Evolutionary conservation across 768 basidiomycete genomes (phyloP).

Genomic region (Pleurotus eryngii): DNA sequence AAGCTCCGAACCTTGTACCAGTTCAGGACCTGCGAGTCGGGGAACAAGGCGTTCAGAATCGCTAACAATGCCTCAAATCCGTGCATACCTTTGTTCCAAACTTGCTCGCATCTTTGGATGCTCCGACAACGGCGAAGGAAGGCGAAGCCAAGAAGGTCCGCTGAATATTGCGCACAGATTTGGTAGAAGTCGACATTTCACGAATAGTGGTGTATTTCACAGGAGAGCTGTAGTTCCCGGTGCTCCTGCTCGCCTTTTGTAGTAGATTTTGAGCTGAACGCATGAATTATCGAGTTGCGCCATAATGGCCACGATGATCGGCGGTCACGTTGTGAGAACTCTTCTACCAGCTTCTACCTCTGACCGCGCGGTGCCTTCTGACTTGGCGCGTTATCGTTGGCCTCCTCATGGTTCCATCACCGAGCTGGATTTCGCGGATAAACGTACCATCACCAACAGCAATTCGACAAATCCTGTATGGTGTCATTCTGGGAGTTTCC

Average conservation of each 20-base stretch:
- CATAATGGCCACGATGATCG: slow-evolving; percentile 1
- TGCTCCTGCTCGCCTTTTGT: background rate
- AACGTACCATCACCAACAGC: slow-evolving; percentile 34
- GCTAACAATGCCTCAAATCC: background rate
- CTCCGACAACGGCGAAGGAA: slow-evolving; percentile 76
- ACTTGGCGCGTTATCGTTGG: slow-evolving; percentile 6
- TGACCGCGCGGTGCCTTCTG: background rate
- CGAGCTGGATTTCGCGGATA: slow-evolving; percentile 20
- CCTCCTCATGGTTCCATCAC: background rate
- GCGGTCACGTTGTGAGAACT: background rate
- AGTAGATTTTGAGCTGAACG: background rate
- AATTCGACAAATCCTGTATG: slow-evolving; percentile 35
- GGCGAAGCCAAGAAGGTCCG: slow-evolving; percentile 63
- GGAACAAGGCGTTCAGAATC: background rate
- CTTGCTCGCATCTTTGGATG: slow-evolving; percentile 76
- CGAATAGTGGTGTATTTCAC: background rate
- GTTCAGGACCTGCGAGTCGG: slow-evolving; percentile 52
- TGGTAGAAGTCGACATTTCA: background rate
- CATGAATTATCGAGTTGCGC: slow-evolving; percentile 3
- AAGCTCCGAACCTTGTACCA: slow-evolving; percentile 68
- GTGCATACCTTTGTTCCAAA: slow-evolving; percentile 67
- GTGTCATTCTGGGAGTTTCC: slow-evolving; percentile 69
- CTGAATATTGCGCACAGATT: slow-evolving; percentile 24
- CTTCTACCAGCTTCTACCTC: background rate
- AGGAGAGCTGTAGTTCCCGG: too few species aligned